Evolutionary conservation across 176 grass and related monocot species (phyloP), one percentile per base, ranked within the genome.

Genomic region (Urochloa ruziziensis): DNA sequence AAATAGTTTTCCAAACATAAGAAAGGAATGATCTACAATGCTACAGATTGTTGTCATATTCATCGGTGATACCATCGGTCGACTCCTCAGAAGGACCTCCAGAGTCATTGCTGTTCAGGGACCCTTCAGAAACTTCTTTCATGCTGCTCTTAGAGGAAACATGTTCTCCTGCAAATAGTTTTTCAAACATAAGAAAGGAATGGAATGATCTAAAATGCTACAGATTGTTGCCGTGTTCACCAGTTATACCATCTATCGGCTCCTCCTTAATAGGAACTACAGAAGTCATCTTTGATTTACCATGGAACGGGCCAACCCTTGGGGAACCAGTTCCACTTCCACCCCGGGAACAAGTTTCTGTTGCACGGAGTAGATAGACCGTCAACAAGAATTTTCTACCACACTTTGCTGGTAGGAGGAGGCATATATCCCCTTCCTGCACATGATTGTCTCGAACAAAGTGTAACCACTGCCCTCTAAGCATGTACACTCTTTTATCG

Each of bases 391-490:
- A 49, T 52, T 19, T 77, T 25, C 33, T 57, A 37, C 18, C 33
- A 33, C 4, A 37, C 44, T 69, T 91, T 67, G 18, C 17, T 0
- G 85, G 80, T 74, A 43, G 30, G 40, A 91, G 62, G 27, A 82
- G 30, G 72, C 92, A 91, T 23, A 84, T 62, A 43, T 94, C 86
- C 10, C 83, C 92, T 15, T 82, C 86, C 32, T 65, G 65, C 61
- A 94, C 30, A 58, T 44, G 79, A 36, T 94, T 91, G 21, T 91
- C 86, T 14, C 3, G 19, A n/a, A 91, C 58, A 25, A 91, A 94
- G 27, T 66, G 21, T 27, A 65, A 17, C 92, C 92, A 94, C 7
- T 79, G 60, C 49, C 88, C 84, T 1, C 13, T 73, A 83, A 88
- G 74, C 39, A 91, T 57, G 28, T 67, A 29, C 10, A 10, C 1